Evolutionary conservation across 345 rosid genomes (phyloP).

Genomic region (Eucalyptus leucophloia): DNA sequence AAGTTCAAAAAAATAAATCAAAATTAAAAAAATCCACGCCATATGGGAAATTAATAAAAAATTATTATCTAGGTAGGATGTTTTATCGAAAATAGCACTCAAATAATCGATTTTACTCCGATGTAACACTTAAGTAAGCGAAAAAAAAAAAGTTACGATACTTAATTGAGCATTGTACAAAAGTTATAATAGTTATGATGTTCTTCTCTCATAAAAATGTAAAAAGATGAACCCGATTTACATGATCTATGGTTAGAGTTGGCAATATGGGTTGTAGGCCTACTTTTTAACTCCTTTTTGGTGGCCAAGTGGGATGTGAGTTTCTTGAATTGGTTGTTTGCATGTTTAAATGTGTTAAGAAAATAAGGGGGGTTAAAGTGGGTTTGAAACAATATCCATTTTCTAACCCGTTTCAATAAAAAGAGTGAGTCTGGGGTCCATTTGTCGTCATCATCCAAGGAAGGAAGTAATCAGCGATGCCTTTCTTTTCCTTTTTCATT

Average conservation of each 20-base stretch:
- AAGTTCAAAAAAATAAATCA: no score
- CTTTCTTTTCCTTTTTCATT: background rate
- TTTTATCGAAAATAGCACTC: no score
- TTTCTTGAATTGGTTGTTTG: background rate
- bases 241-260: background rate
- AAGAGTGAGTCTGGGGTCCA: background rate
- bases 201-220: background rate
- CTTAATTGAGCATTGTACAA: accelerated
- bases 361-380: background rate
- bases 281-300: background rate
- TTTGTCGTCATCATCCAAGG: background rate
- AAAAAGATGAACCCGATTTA: background rate
- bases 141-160: no score
- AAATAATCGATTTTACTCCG: no score
- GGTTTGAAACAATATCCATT: background rate
- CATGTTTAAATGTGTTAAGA: background rate
- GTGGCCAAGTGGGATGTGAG: background rate
- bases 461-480: background rate
- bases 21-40: no score
- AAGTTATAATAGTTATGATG: no score
- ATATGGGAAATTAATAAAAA: no score
- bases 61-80: accelerated
- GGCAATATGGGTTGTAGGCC: background rate
- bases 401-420: background rate
- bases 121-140: accelerated